These are phyloP conservation scores for Colletotrichum viniferum DNA, from an alignment of 2,329 filamentous ascomycete species.

Conservation along the genomic window DNA sequence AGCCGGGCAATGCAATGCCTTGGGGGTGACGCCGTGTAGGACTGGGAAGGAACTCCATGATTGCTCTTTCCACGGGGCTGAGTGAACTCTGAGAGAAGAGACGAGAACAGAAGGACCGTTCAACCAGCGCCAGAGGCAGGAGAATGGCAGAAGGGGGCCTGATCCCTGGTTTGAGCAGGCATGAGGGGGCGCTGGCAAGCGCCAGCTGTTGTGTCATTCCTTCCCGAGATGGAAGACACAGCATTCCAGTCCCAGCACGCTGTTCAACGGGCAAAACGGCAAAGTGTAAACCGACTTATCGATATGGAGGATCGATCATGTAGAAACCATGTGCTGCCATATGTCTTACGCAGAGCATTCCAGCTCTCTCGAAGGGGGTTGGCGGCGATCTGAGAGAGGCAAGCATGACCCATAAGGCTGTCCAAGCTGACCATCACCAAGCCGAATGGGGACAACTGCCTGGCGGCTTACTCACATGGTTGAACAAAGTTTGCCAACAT, in stretches of 20 bases:
- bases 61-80: not conserved
- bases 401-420: not conserved
- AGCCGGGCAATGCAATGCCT: not conserved
- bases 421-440: not conserved
- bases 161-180: conserved; percentile 1
- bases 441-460: not conserved
- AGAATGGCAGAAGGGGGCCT: not conserved
- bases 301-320: not conserved
- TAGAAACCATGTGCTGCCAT: not conserved
- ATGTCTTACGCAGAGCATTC: not conserved
- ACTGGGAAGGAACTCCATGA: not conserved
- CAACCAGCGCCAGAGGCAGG: not conserved
- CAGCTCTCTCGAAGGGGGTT: not conserved
- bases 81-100: not conserved
- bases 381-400: not conserved
- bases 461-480: not conserved
- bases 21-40: not conserved
- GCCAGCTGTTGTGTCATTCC: conserved; percentile 8
- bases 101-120: not conserved
- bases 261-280: not conserved
- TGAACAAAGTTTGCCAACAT: not conserved
- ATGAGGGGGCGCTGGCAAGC: conserved; percentile 8
- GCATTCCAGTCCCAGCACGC: not conserved
- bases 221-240: not conserved
- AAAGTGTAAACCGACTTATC: not conserved